These are phyloP conservation scores for Mytilinidion resinicola DNA, from an alignment of 495 filamentous ascomycete genomes.

Conservation along the genomic window DNA sequence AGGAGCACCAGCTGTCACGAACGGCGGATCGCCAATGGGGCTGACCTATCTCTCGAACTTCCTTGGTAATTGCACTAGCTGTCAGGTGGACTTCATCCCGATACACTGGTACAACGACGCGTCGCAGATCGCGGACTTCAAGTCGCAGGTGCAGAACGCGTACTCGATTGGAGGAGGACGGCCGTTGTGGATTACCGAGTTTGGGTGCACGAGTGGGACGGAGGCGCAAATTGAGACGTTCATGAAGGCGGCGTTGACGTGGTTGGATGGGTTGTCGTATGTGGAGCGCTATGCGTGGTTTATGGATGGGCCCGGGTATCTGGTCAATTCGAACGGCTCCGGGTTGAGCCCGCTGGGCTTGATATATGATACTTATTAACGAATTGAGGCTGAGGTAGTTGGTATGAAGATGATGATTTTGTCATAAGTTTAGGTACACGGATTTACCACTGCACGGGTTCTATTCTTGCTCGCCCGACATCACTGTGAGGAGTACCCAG, in stretches of 20 bases:
- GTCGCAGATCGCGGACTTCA: conserved; percentile 34
- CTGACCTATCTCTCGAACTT: conserved; percentile 34
- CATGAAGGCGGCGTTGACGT: conserved; percentile 52
- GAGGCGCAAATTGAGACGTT: conserved; percentile 47
- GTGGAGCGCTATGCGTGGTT: conserved; percentile 80
- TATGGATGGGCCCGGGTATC: conserved; percentile 50
- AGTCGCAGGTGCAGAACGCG: conserved; percentile 30
- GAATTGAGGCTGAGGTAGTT: too few species aligned
- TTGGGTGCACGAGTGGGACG: conserved; percentile 46
- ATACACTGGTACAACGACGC: conserved; percentile 33
- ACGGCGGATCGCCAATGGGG: conserved; percentile 42
- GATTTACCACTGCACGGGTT: too few species aligned
- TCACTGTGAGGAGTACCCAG: too few species aligned
- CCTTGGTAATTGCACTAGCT: conserved; percentile 25
- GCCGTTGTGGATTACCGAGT: conserved; percentile 79
- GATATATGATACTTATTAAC: not conserved
- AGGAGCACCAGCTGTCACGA: conserved; percentile 71
- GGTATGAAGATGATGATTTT: too few species aligned
- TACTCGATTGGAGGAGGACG: conserved; percentile 41
- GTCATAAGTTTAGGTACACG: too few species aligned
- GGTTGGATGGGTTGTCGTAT: conserved; percentile 58
- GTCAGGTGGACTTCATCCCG: conserved; percentile 30
- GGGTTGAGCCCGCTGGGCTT: conserved; percentile 7
- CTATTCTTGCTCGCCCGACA: too few species aligned
- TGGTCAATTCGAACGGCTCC: conserved; percentile 34